These are phyloP conservation scores for Lizanozyma gosingica DNA, from an alignment of 1,139 yeast species.

Conservation along the genomic window DNA sequence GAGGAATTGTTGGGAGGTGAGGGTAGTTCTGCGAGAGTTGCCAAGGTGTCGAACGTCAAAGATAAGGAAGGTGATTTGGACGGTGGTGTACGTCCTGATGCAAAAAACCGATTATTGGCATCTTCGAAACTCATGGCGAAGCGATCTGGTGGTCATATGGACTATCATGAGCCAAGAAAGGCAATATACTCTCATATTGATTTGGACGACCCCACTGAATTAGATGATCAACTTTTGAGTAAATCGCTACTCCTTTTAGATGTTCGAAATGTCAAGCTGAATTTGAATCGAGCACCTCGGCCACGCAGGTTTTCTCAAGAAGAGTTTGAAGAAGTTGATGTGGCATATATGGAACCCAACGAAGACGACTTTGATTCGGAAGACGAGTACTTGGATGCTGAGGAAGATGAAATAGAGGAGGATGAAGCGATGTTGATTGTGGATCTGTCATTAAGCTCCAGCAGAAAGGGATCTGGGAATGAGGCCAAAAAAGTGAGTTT, in stretches of 20 bases:
- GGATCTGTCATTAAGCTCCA: neutral
- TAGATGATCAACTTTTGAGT: constrained; percentile 3
- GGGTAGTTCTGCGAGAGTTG: constrained; percentile 38
- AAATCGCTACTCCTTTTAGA: constrained; percentile 9
- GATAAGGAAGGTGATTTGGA: neutral
- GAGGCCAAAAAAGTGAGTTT: constrained; percentile 52
- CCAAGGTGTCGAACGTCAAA: neutral
- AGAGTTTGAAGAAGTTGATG: constrained; percentile 15
- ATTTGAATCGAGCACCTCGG: neutral
- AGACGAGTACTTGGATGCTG: constrained; percentile 14
- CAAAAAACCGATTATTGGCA: constrained; percentile 10
- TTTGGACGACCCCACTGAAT: constrained; percentile 13
- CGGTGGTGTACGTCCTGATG: neutral
- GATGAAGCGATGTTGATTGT: constrained; percentile 5
- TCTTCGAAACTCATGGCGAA: constrained; percentile 9
- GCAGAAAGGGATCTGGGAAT: constrained; percentile 15
- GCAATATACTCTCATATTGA: constrained; percentile 23
- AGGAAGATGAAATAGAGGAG: constrained; percentile 10
- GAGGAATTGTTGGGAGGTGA: constrained; percentile 70
- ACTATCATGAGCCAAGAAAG: constrained; percentile 7
- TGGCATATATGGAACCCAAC: constrained; percentile 9
- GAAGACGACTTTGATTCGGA: constrained; percentile 19
- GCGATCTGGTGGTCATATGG: neutral
- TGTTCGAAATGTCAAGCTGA: constrained; percentile 1
- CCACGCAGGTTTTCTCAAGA: constrained; percentile 4